phyloP scores from a whole-genome alignment of 306 rosid species.

The Vicia villosa region DNA sequence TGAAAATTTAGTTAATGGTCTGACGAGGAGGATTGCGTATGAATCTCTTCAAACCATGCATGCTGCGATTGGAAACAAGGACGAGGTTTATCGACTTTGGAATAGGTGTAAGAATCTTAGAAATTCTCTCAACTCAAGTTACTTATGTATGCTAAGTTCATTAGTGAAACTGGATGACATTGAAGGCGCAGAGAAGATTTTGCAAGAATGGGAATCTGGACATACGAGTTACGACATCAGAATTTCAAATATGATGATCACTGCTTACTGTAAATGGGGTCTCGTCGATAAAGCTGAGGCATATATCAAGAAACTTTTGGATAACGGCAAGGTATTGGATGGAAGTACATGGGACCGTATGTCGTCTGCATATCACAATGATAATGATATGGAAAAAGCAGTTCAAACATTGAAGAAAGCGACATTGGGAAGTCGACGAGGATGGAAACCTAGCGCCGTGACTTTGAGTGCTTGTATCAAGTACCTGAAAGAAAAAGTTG shows the following conservation, averaged over 20 bases:
- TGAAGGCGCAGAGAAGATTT: constrained; percentile 61
- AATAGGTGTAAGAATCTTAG: constrained; percentile 37
- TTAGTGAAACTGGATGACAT: constrained; percentile 67
- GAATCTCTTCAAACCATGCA: constrained; percentile 51
- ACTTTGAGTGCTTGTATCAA: constrained; percentile 53
- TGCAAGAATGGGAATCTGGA: constrained; percentile 68
- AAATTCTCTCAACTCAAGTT: constrained; percentile 42
- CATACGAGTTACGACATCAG: constrained; percentile 45
- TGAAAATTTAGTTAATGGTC: constrained; percentile 38
- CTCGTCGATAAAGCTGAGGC: constrained; percentile 57
- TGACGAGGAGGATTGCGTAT: constrained; percentile 41
- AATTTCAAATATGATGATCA: constrained; percentile 58
- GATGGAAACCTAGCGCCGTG: constrained; percentile 37
- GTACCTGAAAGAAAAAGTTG: constrained; percentile 58
- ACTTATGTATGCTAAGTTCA: constrained; percentile 55
- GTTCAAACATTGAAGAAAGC: constrained; percentile 61
- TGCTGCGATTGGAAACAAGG: constrained; percentile 52
- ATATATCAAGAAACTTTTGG: constrained; percentile 47
- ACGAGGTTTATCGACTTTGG: constrained; percentile 73
- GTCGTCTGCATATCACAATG: constrained; percentile 44
- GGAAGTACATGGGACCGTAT: constrained; percentile 54
- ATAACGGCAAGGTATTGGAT: constrained; percentile 49
- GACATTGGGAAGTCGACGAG: constrained; percentile 29
- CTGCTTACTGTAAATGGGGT: constrained; percentile 61
- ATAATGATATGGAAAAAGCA: constrained; percentile 57